A percentile compares a stretch with the other conserved stretches of the same genome.
phyloP scores from a whole-genome alignment of 441 rosid species.

The Populus hybrid region DNA sequence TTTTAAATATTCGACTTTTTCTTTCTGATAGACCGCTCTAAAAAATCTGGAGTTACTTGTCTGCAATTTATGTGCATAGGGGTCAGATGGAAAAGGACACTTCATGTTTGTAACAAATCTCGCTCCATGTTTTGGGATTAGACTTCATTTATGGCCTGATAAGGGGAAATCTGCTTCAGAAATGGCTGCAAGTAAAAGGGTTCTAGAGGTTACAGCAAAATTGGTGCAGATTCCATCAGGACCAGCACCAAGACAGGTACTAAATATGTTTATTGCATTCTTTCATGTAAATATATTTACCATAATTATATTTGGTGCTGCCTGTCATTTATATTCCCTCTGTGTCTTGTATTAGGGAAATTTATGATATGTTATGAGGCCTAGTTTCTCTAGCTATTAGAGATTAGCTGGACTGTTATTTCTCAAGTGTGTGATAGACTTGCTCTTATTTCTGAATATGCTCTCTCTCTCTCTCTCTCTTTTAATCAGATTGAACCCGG shows the following conservation, averaged over 20 bases:
- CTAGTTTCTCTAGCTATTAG: not conserved
- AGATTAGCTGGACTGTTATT: not conserved
- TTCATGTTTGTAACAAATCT: constrained; percentile 95
- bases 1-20: not conserved
- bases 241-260: constrained; percentile 95
- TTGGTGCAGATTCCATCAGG: constrained; percentile 95
- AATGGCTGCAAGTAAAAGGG: constrained; percentile 53
- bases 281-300: not conserved
- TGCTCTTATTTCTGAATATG: constrained; percentile 2
- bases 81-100: constrained; percentile 73
- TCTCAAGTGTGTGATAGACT: not conserved
- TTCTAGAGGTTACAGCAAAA: constrained; percentile 83
- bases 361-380: not conserved
- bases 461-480: constrained; percentile 2
- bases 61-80: constrained; percentile 45
- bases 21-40: not conserved
- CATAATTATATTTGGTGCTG: not conserved
- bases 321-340: constrained; percentile 9
- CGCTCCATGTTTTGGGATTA: constrained; percentile 88
- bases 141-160: constrained; percentile 94
- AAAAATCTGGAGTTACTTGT: constrained; percentile 19
- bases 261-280: constrained; percentile 13
- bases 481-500: constrained; percentile 87
- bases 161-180: constrained; percentile 52
- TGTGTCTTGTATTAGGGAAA: constrained; percentile 4